Evolutionary conservation across 139 green algal genomes (phyloP).

Genomic region (Dunaliella sp.): DNA sequence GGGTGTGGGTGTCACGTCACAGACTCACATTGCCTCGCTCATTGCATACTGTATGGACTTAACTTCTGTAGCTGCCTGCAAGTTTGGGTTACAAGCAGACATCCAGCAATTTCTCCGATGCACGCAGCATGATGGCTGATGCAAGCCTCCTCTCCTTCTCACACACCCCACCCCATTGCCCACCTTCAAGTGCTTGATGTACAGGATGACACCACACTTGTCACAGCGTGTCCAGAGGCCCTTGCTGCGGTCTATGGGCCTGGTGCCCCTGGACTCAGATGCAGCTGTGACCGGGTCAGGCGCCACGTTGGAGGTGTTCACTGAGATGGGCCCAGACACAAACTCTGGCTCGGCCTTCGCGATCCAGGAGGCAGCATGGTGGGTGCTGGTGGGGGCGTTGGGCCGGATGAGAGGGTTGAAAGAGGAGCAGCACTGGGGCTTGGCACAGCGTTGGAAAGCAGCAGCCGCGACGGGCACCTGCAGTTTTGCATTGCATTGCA

Average conservation of each 20-base stretch:
- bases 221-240: constrained; percentile 79
- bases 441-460: no score
- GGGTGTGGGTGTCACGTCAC: background rate
- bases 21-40: no score
- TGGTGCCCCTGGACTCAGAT: constrained; percentile 17
- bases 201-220: constrained; percentile 79
- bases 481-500: no score
- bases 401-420: background rate
- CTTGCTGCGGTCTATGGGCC: constrained; percentile 59
- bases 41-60: no score
- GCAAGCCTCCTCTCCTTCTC: background rate
- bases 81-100: no score
- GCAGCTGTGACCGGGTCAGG: constrained; percentile 37
- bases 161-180: background rate
- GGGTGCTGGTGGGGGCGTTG: background rate
- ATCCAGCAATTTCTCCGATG: background rate
- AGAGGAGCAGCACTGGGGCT: no score
- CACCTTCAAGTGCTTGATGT: constrained; percentile 78
- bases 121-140: background rate
- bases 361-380: background rate
- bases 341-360: constrained; percentile 1
- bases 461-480: no score
- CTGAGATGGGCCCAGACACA: constrained; percentile 30
- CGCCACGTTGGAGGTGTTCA: constrained; percentile 19
- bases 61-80: background rate